Base-by-base conservation (phyloP, 306 rosid species). In the Dryas drummondii region DNA sequence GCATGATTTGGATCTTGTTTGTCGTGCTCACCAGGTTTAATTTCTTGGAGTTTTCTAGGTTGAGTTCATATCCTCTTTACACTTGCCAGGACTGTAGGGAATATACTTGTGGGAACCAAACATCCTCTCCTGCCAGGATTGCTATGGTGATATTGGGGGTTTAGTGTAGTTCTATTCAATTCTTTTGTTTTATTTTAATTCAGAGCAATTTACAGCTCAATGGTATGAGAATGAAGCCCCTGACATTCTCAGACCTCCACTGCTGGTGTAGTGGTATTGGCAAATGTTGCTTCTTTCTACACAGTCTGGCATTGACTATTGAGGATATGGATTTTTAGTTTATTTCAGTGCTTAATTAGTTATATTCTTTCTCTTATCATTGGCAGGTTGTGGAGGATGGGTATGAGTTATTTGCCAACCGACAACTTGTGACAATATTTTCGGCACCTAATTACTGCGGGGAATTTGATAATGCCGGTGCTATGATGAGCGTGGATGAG, bases 381-480 rank as follows among this genome's bases (percentile, higher is more conserved):
- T 65, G 76, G 79, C 89, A 91, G 97, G 98, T 94, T 81, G 97
- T 94, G 76, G 96, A 94, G 80, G 96, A 91, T 86, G 98, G 98
- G 41, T 94, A 89, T 3, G 93, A 91, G 84, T 94, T 94, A 80
- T 94, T 89, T 82, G 96, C 97, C 46, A 60, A 91, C 26, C 88
- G 94, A 68, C 94, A 90, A 79, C 96, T 94, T 32, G 98, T 94
- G 74, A 94, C 98, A 7, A 86, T 91, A 85, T 91, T 94, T 86
- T 94, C 98, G 16, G 98, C 97, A 12, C 97, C 98, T 57, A 94
- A 94, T 86, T 94, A 94, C 78, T 94, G 96, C 83, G 98, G 98
- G 74, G 97, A 94, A 68, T 91, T 91, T 68, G 94, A 91, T 82
- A 94, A 94, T 81, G 97, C 98, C 22, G 98, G 98, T 48, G 98